Evolutionary conservation across 441 rosid genomes (phyloP), one percentile per base, ranked within the genome.

Genomic region (Caryocar brasiliense): DNA sequence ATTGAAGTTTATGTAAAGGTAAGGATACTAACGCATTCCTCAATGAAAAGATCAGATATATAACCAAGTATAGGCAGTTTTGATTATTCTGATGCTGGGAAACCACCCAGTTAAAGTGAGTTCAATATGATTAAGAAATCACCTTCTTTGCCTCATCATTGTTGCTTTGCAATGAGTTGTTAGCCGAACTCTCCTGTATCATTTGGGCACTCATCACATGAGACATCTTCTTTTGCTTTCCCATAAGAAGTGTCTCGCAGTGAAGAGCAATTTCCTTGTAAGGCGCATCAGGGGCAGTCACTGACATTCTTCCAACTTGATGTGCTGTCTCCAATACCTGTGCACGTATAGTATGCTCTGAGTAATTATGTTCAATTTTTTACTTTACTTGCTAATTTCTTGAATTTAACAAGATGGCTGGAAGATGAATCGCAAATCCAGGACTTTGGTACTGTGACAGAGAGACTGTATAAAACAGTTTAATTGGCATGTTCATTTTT

Each of bases 151-250:
- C 34, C 44, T 40, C 67, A 15, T 53, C 62, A 22, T 40, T 44
- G 2, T 43, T 38, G 25, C 52, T 55, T 22, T 56, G 59, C n/a
- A 22, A 7, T 30, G 68, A 17, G n/a, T 53, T 19, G 37, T 40
- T 47, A 32, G 54, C 40, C 32, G 45, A 53, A 45, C 68, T 66
- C 48, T 70, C 83, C 24, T 66, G 83, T 58, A 53, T 68, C 44
- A 54, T 39, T 5, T 71, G 75, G 58, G 54, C 33, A 43, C 54
- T 64, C 76, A 78, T 75, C 72, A 84, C 54, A 59, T 62, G 63
- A 39, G 77, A 78, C 79, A 85, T 82, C 74, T 74, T 75, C 65
- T 65, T 53, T 59, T 76, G 85, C 70, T 82, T 85, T 66, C 82
- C 87, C 33, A 61, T 56, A 40, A 64, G 66, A 37, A 85, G 83